Conservation (phyloP, 495 filamentous ascomycete genomes). For the Pyronema domesticum region DNA sequence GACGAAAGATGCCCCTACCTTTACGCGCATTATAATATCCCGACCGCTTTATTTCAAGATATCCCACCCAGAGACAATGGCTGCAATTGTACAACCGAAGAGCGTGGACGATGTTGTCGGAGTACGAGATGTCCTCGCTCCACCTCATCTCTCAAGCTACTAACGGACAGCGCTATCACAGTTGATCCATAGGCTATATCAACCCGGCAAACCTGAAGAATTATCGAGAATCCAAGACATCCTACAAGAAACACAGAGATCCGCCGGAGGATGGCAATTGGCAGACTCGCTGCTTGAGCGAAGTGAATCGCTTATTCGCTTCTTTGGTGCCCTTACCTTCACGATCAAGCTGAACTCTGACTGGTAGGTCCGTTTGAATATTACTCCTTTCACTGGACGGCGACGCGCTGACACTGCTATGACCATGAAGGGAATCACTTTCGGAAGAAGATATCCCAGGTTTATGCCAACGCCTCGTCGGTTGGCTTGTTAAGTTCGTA, state of each 20-base stretch:
- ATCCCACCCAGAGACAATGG: neutral
- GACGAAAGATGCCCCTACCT: too few species aligned
- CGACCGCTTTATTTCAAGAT: too few species aligned
- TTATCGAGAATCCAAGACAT: conserved; percentile 54
- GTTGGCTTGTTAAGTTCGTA: conserved; percentile 45
- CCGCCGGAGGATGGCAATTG: conserved; percentile 66
- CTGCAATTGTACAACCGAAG: neutral
- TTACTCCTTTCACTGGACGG: neutral
- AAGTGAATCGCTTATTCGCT: conserved; percentile 53
- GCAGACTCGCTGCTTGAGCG: conserved; percentile 52
- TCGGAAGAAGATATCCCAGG: conserved; percentile 40
- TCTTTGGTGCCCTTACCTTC: conserved; percentile 88
- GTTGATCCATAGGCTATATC: conserved; percentile 52
- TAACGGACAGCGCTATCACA: conserved; percentile 14
- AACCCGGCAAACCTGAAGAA: conserved; percentile 41
- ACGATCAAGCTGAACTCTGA: conserved; percentile 81
- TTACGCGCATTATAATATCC: too few species aligned
- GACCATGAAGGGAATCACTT: conserved; percentile 36
- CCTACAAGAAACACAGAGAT: conserved; percentile 59
- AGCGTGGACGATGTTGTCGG: conserved; percentile 2
- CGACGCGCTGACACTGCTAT: neutral
- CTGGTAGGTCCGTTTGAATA: conserved; percentile 33
- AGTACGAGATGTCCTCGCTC: neutral
- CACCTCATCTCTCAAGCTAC: too few species aligned
- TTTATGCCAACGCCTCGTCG: conserved; percentile 51